Conservation (phyloP, 352 stramenopile genomes). For the Phytopythium helicoides region DNA sequence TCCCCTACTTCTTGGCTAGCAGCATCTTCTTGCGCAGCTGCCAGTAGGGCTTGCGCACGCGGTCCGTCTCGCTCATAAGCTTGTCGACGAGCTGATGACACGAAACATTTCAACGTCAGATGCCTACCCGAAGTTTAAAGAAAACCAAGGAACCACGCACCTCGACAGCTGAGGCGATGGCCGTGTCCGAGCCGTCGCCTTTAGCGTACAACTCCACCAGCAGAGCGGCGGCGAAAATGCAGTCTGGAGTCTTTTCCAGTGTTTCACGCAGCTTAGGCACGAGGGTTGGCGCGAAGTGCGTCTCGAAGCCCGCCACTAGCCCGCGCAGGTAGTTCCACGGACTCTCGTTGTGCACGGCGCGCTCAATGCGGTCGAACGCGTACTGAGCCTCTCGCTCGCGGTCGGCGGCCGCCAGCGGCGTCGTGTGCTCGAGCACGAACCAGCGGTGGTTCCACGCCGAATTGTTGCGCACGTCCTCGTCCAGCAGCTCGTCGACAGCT, state of each 20-base stretch:
- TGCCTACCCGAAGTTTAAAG: no score
- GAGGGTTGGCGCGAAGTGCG: conserved; percentile 30
- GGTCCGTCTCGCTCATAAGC: conserved; percentile 73
- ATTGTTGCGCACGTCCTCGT: conserved; percentile 96
- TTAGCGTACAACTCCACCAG: conserved; percentile 72
- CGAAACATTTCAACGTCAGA: neutral
- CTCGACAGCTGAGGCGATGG: conserved; percentile 34
- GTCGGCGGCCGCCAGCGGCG: conserved; percentile 23
- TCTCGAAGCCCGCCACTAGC: conserved; percentile 51
- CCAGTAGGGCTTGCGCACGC: conserved; percentile 74
- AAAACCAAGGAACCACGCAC: conserved; percentile 12
- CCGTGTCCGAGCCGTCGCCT: conserved; percentile 33
- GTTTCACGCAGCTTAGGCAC: conserved; percentile 39
- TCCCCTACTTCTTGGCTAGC: conserved; percentile 12
- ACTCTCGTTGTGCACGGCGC: conserved; percentile 89
- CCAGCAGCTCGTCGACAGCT: conserved; percentile 88
- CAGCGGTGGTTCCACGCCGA: conserved; percentile 90
- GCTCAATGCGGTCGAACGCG: conserved; percentile 59
- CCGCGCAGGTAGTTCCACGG: conserved; percentile 91
- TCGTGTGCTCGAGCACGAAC: conserved; percentile 76
- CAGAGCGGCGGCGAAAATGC: conserved; percentile 67
- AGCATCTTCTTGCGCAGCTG: conserved; percentile 47
- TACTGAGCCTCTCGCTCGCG: conserved; percentile 73
- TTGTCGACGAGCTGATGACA: conserved; percentile 51
- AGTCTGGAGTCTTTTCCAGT: conserved; percentile 41